Evolutionary conservation across 768 basidiomycete species (phyloP), one percentile per base, ranked within the genome.

Genomic region (Leccinum obscurum): DNA sequence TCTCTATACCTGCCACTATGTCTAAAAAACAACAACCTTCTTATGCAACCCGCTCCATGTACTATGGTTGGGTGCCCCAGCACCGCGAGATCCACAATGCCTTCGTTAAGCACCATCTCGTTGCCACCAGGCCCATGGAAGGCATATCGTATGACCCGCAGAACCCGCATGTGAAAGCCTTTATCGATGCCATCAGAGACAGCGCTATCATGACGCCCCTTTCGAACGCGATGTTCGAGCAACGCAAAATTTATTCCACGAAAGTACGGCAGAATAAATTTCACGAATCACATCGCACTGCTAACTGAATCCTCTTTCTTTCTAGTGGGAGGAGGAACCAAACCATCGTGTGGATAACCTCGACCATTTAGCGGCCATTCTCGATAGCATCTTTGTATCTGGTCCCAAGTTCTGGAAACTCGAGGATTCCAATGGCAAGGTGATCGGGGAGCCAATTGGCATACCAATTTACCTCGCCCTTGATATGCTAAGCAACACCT

Each of bases 1-100:
- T 22, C 49, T 15, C 26, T 41, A 41, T 41, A 8, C 39, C 39
- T n/a, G 7, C 17, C 24, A 52, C 26, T 6, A 53, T 60, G 60
- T 3, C 39, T 9, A 8, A 41, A n/a, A 8, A 14, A 13, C 48
- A 32, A 32, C 32, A 50, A 14, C 49, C 55, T 26, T 30, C 30
- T 11, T 14, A 39, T 17, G 0, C 13, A 6, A 4, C 22, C 6
- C 50, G 15, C 7, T 28, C 57, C 52, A 13, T 26, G 15, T 52
- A 59, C 34, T 11, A 52, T 17, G 57, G 60, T 6, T 58, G 59
- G 57, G n/a, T 53, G 9, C 60, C 60, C 8, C 1, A 14, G 4
- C 13, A 52, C 26, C 20, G 20, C 9, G 34, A 46, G 24, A 17
- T 28, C 26, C 24, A 26, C 26, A 1, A 17, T 15, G 26, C 26